These are phyloP conservation scores for Claviceps maximensis DNA, from an alignment of 2,329 filamentous ascomycete genomes.

Conservation along the genomic window DNA sequence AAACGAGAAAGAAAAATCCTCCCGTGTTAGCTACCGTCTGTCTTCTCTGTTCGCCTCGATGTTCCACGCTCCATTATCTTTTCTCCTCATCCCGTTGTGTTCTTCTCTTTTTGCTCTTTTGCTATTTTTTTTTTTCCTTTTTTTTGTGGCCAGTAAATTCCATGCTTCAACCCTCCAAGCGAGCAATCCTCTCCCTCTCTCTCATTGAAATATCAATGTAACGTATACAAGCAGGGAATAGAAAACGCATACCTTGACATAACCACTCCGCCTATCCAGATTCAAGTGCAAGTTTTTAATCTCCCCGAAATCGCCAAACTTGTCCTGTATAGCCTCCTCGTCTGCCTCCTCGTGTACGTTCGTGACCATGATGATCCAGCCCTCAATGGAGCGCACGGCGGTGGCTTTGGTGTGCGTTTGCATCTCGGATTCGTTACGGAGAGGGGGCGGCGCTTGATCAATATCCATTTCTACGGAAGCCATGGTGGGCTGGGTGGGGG, in stretches of 20 bases:
- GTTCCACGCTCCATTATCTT: too few relatives aligned
- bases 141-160: background rate
- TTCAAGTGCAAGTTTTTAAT: conserved; percentile 82
- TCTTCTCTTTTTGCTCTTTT: too few relatives aligned
- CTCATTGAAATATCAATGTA: too few relatives aligned
- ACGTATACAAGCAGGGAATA: too few relatives aligned
- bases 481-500: conserved; percentile 21
- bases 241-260: conserved; percentile 55
- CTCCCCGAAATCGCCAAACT: conserved; percentile 73
- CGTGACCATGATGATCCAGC: conserved; percentile 78
- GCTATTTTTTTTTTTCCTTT: background rate
- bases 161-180: background rate
- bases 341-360: conserved; percentile 81
- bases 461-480: conserved; percentile 48
- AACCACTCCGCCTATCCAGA: conserved; percentile 68
- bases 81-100: too few relatives aligned
- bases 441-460: conserved; percentile 29
- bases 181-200: too few relatives aligned
- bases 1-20: too few relatives aligned
- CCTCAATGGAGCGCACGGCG: conserved; percentile 75
- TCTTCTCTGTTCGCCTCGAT: background rate
- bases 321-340: conserved; percentile 69
- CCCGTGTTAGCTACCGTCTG: background rate
- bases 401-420: conserved; percentile 61
- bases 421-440: conserved; percentile 48